Percentiles rank a stretch among this genome's conserved stretches.
phyloP scores from a whole-genome alignment of 2,329 filamentous ascomycete genomes.

The Cladosporium velox region DNA sequence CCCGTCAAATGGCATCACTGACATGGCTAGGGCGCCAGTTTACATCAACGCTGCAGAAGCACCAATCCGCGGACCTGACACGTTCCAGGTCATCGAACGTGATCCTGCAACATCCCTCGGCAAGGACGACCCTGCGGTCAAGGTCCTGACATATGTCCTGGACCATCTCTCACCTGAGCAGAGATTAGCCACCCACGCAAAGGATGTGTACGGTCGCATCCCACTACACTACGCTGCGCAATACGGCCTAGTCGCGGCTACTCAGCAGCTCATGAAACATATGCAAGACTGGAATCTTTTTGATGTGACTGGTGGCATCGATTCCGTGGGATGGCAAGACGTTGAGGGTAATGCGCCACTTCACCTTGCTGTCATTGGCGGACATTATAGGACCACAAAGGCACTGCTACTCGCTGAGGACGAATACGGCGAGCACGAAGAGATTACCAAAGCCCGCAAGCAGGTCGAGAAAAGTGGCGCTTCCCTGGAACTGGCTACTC shows the following conservation, averaged over 20 bases:
- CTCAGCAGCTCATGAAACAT: constrained; percentile 79
- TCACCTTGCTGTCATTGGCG: constrained; percentile 88
- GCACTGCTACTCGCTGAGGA: constrained; percentile 76
- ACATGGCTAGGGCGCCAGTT: constrained; percentile 59
- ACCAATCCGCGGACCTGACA: constrained; percentile 62
- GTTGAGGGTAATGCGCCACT: constrained; percentile 86
- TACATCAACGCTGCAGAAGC: constrained; percentile 80
- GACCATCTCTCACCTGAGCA: constrained; percentile 70
- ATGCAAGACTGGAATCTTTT: constrained; percentile 91
- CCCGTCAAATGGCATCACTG: constrained; percentile 29
- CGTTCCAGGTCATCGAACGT: constrained; percentile 67
- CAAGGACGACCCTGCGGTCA: constrained; percentile 73
- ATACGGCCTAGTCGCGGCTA: constrained; percentile 90
- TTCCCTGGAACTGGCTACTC: constrained; percentile 84
- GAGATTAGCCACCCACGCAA: constrained; percentile 64
- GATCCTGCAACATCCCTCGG: constrained; percentile 58
- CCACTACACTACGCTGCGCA: constrained; percentile 93
- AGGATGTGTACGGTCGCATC: constrained; percentile 77
- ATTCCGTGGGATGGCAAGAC: constrained; percentile 87
- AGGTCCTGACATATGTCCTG: constrained; percentile 64
- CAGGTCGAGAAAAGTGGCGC: constrained; percentile 79
- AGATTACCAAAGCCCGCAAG: constrained; percentile 63
- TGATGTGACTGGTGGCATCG: constrained; percentile 80
- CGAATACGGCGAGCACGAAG: constrained; percentile 40
- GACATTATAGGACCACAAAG: constrained; percentile 82